These are phyloP conservation scores for Hippophae tibetana DNA, from an alignment of 306 rosid genomes.

Conservation along the genomic window DNA sequence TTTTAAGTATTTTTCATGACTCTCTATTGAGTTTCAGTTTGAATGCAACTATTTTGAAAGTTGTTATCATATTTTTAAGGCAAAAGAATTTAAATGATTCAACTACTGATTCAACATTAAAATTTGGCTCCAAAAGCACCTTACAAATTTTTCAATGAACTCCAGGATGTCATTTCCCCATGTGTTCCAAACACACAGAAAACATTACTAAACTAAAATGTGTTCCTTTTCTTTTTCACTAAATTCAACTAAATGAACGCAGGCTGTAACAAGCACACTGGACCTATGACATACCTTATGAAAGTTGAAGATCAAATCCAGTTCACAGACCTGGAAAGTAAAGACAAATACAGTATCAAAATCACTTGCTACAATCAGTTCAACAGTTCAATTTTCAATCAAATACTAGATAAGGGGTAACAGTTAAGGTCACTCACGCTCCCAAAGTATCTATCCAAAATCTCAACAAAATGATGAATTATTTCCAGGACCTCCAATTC, in stretches of 20 bases:
- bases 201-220: not conserved
- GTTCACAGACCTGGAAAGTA: conserved; percentile 58
- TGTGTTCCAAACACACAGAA: not conserved
- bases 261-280: not conserved
- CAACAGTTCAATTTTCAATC: conserved; percentile 8
- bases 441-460: conserved; percentile 83
- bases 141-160: not conserved
- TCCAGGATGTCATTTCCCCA: not conserved
- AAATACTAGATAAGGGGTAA: not conserved
- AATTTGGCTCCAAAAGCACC: not conserved
- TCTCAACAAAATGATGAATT: conserved; percentile 86
- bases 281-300: conserved; percentile 51
- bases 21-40: not conserved
- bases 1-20: not conserved
- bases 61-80: not conserved
- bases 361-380: not conserved
- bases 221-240: not conserved
- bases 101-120: not conserved
- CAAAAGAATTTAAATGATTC: no score
- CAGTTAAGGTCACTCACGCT: conserved; percentile 44
- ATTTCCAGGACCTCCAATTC: conserved; percentile 80
- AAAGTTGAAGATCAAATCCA: conserved; percentile 83
- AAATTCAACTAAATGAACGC: not conserved
- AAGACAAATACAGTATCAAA: not conserved
- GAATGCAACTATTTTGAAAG: not conserved